Percentiles rank a stretch among this genome's conserved stretches.
phyloP scores from a whole-genome alignment of 805 yeast genomes.

The Ogataea dorogensis region DNA sequence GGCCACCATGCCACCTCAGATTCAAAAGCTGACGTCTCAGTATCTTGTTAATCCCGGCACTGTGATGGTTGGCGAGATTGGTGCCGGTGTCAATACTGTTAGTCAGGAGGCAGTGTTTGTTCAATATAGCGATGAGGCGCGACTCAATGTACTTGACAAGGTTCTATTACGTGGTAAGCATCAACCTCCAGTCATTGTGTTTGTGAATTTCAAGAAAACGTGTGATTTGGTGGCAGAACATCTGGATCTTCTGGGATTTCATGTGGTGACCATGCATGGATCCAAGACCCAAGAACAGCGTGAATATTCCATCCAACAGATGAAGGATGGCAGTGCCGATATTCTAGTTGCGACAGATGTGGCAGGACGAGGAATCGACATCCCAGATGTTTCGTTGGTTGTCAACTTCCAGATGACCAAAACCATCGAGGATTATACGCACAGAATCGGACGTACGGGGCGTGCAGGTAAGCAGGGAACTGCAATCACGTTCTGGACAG shows the following conservation, averaged over 20 bases:
- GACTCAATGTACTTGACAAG: slow-evolving; percentile 42
- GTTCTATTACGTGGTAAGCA: slow-evolving; percentile 35
- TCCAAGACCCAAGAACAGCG: slow-evolving; percentile 82
- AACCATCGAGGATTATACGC: slow-evolving; percentile 79
- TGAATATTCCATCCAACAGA: slow-evolving; percentile 66
- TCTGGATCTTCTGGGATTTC: slow-evolving; percentile 45
- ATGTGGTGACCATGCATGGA: slow-evolving; percentile 75
- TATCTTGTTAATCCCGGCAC: slow-evolving; percentile 62
- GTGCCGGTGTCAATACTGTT: slow-evolving; percentile 65
- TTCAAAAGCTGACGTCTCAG: slow-evolving; percentile 62
- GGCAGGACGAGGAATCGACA: slow-evolving; percentile 94
- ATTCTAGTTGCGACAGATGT: slow-evolving; percentile 89
- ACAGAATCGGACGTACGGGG: slow-evolving; percentile 95
- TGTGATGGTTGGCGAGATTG: slow-evolving; percentile 65
- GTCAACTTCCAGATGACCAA: slow-evolving; percentile 83
- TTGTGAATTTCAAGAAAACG: slow-evolving; percentile 71
- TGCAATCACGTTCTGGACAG: slow-evolving; percentile 69
- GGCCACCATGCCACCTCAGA: slow-evolving; percentile 82
- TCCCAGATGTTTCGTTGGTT: slow-evolving; percentile 82
- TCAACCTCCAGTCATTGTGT: slow-evolving; percentile 67
- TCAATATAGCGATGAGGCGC: slow-evolving; percentile 41
- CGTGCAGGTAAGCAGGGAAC: slow-evolving; percentile 84
- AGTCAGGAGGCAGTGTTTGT: slow-evolving; percentile 64
- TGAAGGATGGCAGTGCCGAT: slow-evolving; percentile 55
- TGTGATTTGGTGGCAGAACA: slow-evolving; percentile 66